Conservation (phyloP, 208 protist genomes). For the Novymonas esmeraldas region DNA sequence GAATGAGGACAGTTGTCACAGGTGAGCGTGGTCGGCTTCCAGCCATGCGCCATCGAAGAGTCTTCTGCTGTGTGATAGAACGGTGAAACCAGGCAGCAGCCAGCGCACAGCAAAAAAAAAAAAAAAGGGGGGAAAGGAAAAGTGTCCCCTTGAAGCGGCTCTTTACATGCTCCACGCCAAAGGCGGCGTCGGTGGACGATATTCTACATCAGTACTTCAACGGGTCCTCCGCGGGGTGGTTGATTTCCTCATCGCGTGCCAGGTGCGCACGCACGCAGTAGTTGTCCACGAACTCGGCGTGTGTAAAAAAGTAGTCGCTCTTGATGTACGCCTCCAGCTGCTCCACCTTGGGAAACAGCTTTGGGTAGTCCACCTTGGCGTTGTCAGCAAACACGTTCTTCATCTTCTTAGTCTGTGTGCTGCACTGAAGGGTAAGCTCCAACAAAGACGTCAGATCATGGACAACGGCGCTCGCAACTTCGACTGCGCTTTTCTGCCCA, state of each 20-base stretch:
- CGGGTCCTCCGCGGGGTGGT: slow-evolving; percentile 74
- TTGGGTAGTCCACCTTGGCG: slow-evolving; percentile 68
- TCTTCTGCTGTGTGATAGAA: no score
- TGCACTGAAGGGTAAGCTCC: slow-evolving; percentile 40
- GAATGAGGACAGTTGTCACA: no score
- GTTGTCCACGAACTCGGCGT: slow-evolving; percentile 63
- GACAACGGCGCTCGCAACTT: slow-evolving; percentile 46
- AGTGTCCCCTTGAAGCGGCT: background rate
- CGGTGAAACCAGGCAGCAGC: no score
- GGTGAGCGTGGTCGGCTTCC: no score
- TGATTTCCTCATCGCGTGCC: slow-evolving; percentile 68
- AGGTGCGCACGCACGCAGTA: slow-evolving; percentile 61
- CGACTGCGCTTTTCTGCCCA: slow-evolving; percentile 52
- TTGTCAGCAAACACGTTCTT: slow-evolving; percentile 58
- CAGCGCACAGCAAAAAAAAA: slow-evolving; percentile 8
- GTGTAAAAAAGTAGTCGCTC: slow-evolving; percentile 57
- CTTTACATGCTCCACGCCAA: background rate
- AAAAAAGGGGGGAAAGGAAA: no score
- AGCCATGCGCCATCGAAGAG: no score
- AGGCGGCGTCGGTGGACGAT: background rate
- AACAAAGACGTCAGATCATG: slow-evolving; percentile 55
- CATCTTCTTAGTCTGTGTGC: slow-evolving; percentile 15
- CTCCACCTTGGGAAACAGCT: slow-evolving; percentile 66
- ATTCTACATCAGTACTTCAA: slow-evolving; percentile 68
- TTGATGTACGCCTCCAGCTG: slow-evolving; percentile 54